phyloP scores from a whole-genome alignment of 768 basidiomycete genomes.

The Termitomyces eurrhizus region DNA sequence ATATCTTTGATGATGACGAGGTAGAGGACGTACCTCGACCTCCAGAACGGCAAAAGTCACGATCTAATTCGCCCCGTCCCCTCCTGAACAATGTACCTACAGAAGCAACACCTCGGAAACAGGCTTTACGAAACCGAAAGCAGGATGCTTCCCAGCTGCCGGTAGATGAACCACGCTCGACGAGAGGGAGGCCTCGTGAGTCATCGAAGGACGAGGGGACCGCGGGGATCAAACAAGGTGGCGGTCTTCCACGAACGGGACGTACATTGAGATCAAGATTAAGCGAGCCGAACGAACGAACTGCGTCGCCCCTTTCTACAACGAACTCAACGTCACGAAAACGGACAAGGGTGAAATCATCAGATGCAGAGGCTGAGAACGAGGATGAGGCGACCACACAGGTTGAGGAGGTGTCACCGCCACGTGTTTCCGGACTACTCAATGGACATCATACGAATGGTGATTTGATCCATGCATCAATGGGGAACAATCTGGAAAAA shows the following conservation, averaged over 20 bases:
- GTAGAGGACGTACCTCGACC: slow-evolving; percentile 17
- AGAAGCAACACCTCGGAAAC: slow-evolving; percentile 11
- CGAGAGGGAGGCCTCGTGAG: slow-evolving; percentile 10
- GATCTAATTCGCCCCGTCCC: slow-evolving; percentile 10
- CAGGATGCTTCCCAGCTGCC: slow-evolving; percentile 4
- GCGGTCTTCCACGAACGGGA: background rate
- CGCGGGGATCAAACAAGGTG: slow-evolving; percentile 4
- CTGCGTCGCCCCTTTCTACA: slow-evolving; percentile 8
- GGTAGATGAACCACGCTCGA: slow-evolving; percentile 9
- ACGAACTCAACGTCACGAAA: slow-evolving; percentile 28
- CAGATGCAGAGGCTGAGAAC: slow-evolving; percentile 24
- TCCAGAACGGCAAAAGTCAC: slow-evolving; percentile 6
- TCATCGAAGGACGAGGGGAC: slow-evolving; percentile 10
- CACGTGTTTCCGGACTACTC: slow-evolving; percentile 5
- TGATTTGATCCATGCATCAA: slow-evolving; percentile 1
- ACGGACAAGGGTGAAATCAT: slow-evolving; percentile 39
- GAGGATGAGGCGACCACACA: slow-evolving; percentile 1
- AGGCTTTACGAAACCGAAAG: slow-evolving; percentile 10
- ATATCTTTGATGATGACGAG: slow-evolving; percentile 21
- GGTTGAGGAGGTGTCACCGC: slow-evolving; percentile 1
- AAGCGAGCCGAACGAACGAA: slow-evolving; percentile 10
- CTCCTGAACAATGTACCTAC: background rate
- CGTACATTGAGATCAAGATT: slow-evolving; percentile 11
- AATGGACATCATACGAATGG: slow-evolving; percentile 14
- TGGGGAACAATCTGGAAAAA: slow-evolving; percentile 1